Base-by-base conservation (phyloP, 768 basidiomycete genomes). In the Tephrocybe sp. region DNA sequence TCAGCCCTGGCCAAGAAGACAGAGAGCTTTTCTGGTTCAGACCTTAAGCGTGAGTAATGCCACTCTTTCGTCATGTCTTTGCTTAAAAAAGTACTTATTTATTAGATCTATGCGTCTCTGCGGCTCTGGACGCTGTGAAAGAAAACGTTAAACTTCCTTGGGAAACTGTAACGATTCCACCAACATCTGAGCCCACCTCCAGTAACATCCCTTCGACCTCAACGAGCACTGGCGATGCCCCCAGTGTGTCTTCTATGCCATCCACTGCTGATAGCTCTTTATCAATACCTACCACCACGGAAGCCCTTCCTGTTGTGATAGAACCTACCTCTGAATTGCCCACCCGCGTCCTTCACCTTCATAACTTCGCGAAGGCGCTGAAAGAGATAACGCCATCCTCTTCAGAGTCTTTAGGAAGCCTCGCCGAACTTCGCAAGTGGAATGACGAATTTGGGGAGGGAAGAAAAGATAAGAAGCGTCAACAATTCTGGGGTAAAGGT, bases 391-490 rank as follows among this genome's bases (percentile, higher is more conserved):
- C 88, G 2, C 91, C 94, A 11, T 94, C 92, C 0, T 86, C 85
- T 5, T 93, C 92, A 3, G 94, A 96, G 67, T 75, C 81, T 11
- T 70, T 89, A 2, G 89, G 88, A 42, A 87, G 80, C 43, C 79
- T 92, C 31, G 71, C 83, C 1, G 87, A 88, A 50, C 71, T 93
- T 39, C 79, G 86, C 39, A 88, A 86, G 69, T 95, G 92, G 92
- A 94, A 96, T 54, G 89, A 94, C 41, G 89, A 95, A 64, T 95
- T 93, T 66, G 94, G 95, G 20, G 93, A 96, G 65, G 92, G 92
- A 5, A 71, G 80, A 14, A 79, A 74, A 55, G 80, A 85, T 33
- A 80, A 78, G 46, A 84, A 73, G 55, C 79, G 80, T 33, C 78
- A 79, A 60, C 83, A 85, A 60, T 85, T 87, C 31, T 93, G 94